Percentiles rank a stretch among this genome's conserved stretches.
These are phyloP conservation scores for Xylariomycetidae sp. DNA, from an alignment of 2,329 filamentous ascomycete genomes.

Conservation along the genomic window DNA sequence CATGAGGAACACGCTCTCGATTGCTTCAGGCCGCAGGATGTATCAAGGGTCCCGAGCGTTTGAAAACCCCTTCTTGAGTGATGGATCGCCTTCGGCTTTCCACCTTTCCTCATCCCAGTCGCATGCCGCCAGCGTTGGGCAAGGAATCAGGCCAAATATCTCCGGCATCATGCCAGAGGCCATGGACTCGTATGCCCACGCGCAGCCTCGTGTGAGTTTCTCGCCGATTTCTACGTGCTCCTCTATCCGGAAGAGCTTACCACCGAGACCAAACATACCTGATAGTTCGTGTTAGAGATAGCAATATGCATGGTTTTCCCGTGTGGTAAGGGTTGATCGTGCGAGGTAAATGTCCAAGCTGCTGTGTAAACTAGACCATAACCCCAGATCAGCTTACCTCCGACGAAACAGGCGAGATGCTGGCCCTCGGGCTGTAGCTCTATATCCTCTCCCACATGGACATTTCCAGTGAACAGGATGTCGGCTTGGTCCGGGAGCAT, in stretches of 20 bases:
- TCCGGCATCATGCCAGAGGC: conserved; percentile 57
- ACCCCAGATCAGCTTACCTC: conserved; percentile 41
- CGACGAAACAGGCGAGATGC: conserved; percentile 65
- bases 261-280: conserved; percentile 57
- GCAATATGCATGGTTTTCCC: too few species aligned
- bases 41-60: conserved; percentile 35
- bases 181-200: conserved; percentile 54
- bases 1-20: conserved; percentile 27
- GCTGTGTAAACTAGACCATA: too few species aligned
- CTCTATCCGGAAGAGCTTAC: conserved; percentile 50
- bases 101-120: conserved; percentile 16
- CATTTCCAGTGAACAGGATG: conserved; percentile 55
- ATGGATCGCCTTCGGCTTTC: conserved; percentile 3
- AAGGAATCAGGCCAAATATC: conserved; percentile 42
- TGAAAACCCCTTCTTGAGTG: conserved; percentile 38
- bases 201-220: conserved; percentile 56
- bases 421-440: conserved; percentile 33
- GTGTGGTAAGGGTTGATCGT: neutral
- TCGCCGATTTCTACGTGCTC: conserved; percentile 50
- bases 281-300: neutral
- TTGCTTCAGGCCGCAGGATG: conserved; percentile 26
- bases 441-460: conserved; percentile 24
- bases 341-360: too few species aligned
- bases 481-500: conserved; percentile 51
- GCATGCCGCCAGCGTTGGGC: conserved; percentile 29